Conservation (phyloP, 305 asterid species). For the Rubia peregrina region DNA sequence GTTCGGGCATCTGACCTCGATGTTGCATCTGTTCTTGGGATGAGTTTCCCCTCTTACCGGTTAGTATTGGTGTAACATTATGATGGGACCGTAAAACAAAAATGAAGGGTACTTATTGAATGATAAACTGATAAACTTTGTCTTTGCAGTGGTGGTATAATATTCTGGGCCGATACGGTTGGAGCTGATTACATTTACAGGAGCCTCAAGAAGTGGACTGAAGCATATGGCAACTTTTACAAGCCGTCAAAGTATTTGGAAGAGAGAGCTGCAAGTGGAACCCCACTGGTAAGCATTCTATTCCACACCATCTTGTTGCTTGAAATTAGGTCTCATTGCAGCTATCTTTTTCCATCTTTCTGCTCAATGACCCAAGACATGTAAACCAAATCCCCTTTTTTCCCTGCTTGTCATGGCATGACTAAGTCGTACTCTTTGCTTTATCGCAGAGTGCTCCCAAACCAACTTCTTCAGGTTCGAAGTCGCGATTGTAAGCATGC, state of each 20-base stretch:
- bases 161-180: slow-evolving; percentile 91
- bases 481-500: slow-evolving; percentile 49
- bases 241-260: slow-evolving; percentile 71
- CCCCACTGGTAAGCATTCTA: slow-evolving; percentile 61
- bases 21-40: slow-evolving; percentile 86
- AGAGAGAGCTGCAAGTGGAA: slow-evolving; percentile 82
- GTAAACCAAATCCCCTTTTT: too few relatives aligned
- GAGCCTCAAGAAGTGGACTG: slow-evolving; percentile 75
- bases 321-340: not conserved
- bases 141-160: slow-evolving; percentile 78
- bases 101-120: not conserved
- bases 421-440: not conserved
- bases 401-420: not conserved
- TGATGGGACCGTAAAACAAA: slow-evolving; percentile 9
- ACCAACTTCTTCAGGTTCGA: slow-evolving; percentile 42
- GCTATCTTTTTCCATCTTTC: not conserved
- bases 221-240: slow-evolving; percentile 63
- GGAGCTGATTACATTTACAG: slow-evolving; percentile 67
- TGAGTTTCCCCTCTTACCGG: slow-evolving; percentile 98
- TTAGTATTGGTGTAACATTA: slow-evolving; percentile 25
- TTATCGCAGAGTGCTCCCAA: slow-evolving; percentile 56
- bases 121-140: not conserved
- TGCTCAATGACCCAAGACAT: not conserved
- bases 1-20: slow-evolving; percentile 95
- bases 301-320: slow-evolving; percentile 9